These are phyloP conservation scores for Lantana camara DNA, from an alignment of 257 asterid genomes.

Conservation along the genomic window DNA sequence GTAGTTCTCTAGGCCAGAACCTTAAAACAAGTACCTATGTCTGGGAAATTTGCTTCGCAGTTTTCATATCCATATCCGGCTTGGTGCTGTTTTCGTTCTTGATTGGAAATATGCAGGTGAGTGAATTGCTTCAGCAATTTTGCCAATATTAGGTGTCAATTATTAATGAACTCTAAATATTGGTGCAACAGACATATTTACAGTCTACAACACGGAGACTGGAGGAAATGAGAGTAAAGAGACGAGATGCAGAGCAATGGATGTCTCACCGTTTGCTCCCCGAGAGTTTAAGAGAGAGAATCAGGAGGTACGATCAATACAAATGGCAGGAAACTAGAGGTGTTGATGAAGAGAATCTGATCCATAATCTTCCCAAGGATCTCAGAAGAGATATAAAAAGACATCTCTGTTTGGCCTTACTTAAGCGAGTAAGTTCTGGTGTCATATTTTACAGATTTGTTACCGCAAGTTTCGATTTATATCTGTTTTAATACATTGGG, in stretches of 20 bases:
- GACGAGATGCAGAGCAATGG: conserved; percentile 98
- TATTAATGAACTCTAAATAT: conserved; percentile 22
- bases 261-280: conserved; percentile 93
- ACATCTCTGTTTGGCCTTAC: conserved; percentile 86
- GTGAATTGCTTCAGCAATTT: not conserved
- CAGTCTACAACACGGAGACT: conserved; percentile 83
- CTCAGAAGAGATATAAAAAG: conserved; percentile 91
- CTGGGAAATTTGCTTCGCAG: conserved; percentile 86
- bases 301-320: conserved; percentile 84
- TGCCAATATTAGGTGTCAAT: not conserved
- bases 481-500: too few relatives aligned
- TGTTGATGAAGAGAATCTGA: conserved; percentile 81
- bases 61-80: conserved; percentile 81
- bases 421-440: conserved; percentile 58
- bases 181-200: conserved; percentile 72
- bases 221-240: conserved; percentile 94
- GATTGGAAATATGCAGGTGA: conserved; percentile 94
- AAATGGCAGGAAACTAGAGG: conserved; percentile 93
- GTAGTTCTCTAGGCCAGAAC: conserved; percentile 92
- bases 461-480: too few relatives aligned
- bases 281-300: conserved; percentile 65
- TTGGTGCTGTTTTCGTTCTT: conserved; percentile 79
- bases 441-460: too few relatives aligned
- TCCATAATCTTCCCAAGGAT: conserved; percentile 83
- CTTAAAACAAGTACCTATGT: conserved; percentile 78